Conservation (phyloP, 306 rosid species). For the Lablab purpureus region DNA sequence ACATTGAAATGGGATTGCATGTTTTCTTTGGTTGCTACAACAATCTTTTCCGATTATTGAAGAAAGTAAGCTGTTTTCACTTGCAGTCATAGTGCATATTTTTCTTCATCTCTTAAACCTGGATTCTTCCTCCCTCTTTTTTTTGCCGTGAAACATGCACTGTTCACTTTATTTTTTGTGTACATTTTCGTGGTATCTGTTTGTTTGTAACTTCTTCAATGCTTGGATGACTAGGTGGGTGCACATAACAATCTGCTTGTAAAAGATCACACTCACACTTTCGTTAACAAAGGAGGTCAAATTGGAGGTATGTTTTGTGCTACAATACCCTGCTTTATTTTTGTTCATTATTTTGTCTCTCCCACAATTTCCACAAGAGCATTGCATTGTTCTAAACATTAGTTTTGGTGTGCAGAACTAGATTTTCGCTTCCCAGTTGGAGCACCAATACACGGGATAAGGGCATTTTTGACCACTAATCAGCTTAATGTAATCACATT, state of each 20-base stretch:
- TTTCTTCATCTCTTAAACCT: conserved; percentile 13
- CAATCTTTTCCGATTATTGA: conserved; percentile 96
- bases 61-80: conserved; percentile 69
- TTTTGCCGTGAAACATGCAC: conserved; percentile 6
- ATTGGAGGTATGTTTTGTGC: conserved; percentile 77
- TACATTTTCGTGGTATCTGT: conserved; percentile 11
- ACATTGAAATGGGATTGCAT: conserved; percentile 98
- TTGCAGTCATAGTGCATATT: conserved; percentile 27
- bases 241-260: conserved; percentile 88
- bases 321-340: conserved; percentile 30
- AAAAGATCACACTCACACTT: conserved; percentile 96
- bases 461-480: conserved; percentile 93
- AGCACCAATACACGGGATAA: conserved; percentile 94
- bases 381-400: conserved; percentile 36
- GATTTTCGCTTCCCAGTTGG: conserved; percentile 96
- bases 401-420: conserved; percentile 74
- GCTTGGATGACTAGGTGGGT: conserved; percentile 72
- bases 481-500: conserved; percentile 73
- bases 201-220: conserved; percentile 23
- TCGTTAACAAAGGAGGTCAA: conserved; percentile 94
- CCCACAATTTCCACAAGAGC: conserved; percentile 14
- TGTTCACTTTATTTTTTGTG: conserved; percentile 16
- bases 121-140: conserved; percentile 4
- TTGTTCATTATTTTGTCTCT: conserved; percentile 30
- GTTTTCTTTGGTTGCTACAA: conserved; percentile 98